Conservation (phyloP, 768 basidiomycete genomes). For the Tylopilus vinaceipallidus region DNA sequence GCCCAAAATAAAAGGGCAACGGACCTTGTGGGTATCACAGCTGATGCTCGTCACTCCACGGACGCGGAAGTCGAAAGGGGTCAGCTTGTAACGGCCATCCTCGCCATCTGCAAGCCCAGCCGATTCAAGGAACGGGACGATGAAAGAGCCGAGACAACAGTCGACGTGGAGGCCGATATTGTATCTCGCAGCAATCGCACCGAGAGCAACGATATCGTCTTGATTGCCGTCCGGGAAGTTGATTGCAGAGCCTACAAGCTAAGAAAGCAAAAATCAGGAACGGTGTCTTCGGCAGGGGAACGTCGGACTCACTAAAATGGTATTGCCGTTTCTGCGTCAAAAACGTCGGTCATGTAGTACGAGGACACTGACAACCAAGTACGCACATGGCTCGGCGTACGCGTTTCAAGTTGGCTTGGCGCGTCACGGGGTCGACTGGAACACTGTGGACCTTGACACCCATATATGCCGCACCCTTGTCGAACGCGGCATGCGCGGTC, state of each 20-base stretch:
- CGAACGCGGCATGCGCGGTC: conserved; percentile 92
- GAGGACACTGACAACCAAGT: neutral
- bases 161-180: conserved; percentile 91
- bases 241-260: conserved; percentile 84
- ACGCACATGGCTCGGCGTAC: conserved; percentile 87
- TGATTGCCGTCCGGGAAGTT: conserved; percentile 87
- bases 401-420: conserved; percentile 72
- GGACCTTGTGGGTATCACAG: conserved; percentile 93
- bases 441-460: conserved; percentile 87
- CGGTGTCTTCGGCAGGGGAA: neutral
- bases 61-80: conserved; percentile 88
- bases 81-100: conserved; percentile 50
- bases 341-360: conserved; percentile 1
- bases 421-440: conserved; percentile 73
- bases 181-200: conserved; percentile 65
- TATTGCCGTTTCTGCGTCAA: conserved; percentile 69
- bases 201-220: conserved; percentile 82
- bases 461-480: conserved; percentile 88
- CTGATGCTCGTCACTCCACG: conserved; percentile 92
- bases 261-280: neutral
- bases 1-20: neutral
- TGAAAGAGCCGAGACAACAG: conserved; percentile 91
- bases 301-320: conserved; percentile 64
- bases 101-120: conserved; percentile 66
- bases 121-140: conserved; percentile 87